A percentile compares a stretch with the other conserved stretches of the same genome.
phyloP scores from a whole-genome alignment of 805 yeast genomes.

The Candida tammaniensis region DNA sequence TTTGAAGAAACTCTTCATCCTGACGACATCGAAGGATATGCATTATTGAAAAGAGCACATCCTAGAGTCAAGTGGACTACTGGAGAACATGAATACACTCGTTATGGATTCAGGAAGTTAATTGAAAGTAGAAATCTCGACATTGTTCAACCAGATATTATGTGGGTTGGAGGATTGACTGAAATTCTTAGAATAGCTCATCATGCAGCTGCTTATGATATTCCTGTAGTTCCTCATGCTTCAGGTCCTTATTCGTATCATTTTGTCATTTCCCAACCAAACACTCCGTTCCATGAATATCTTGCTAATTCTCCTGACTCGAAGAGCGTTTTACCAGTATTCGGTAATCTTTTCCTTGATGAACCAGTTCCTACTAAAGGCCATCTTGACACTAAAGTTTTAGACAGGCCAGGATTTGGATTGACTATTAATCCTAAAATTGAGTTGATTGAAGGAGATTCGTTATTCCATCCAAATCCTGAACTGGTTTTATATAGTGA shows the following conservation, averaged over 20 bases:
- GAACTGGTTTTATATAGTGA: constrained; percentile 29
- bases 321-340: constrained; percentile 42
- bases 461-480: constrained; percentile 37
- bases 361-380: constrained; percentile 49
- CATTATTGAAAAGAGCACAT: constrained; percentile 43
- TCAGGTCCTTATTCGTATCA: constrained; percentile 54
- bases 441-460: constrained; percentile 38
- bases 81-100: constrained; percentile 53
- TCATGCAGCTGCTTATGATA: constrained; percentile 52
- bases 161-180: constrained; percentile 55
- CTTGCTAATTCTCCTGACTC: constrained; percentile 51
- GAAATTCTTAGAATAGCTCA: constrained; percentile 45
- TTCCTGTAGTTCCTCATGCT: constrained; percentile 54
- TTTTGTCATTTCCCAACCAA: constrained; percentile 46
- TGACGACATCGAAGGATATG: constrained; percentile 50
- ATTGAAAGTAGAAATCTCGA: constrained; percentile 49
- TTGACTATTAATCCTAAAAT: constrained; percentile 44
- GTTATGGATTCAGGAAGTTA: constrained; percentile 49
- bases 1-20: constrained; percentile 52
- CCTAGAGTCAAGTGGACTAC: constrained; percentile 50
- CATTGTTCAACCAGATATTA: constrained; percentile 50
- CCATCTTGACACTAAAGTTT: constrained; percentile 32
- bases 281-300: constrained; percentile 53
- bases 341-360: constrained; percentile 44
- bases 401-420: constrained; percentile 52